Evolutionary conservation across 2,329 filamentous ascomycete genomes (phyloP), one percentile per base, ranked within the genome.

Genomic region (Dothideomycetes sp.): DNA sequence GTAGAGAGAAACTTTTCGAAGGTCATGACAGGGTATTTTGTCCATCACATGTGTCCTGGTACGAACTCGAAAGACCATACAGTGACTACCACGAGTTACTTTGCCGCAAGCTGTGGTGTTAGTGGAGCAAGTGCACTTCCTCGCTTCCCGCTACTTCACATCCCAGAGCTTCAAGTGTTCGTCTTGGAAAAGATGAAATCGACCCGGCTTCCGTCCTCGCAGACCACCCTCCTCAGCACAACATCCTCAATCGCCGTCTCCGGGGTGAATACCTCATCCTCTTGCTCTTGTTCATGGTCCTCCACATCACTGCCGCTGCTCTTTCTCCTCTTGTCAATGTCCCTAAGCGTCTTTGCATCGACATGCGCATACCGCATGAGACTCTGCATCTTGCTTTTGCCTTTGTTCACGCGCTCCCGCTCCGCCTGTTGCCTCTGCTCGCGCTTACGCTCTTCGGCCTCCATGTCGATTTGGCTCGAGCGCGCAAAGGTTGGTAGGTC

Each of bases 361-460:
- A 75, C 59, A 50, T 76, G 72, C 5, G 55, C 56, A 47, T 73
- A 76, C 43, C 68, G 61, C 71, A 75, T 74, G 33, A 76, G 51
- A 44, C 69, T 66, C 34, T 59, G 52, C 57, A 72, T 58, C 47
- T 68, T 71, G 2, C 55, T 58, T 39, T 61, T 56, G 31, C 45
- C 54, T 37, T 52, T 60, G 19, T 55, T 53, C 39, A 38, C 54
- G 31, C 47, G 50, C 29, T 42, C 47, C 18, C 48, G 56, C 42
- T 53, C 51, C 11, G 49, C 47, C 5, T 45, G 49, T 30, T 60
- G 57, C 40, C 58, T 53, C 10, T 68, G 58, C 34, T 54, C 53
- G 10, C 55, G 57, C 31, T 53, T 50, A n/a, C 48, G 48, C 43
- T 72, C 63, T 39, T 70, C 61, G 17, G 56, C 60, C 9, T 62